Percentiles rank a stretch among this genome's conserved stretches.
Evolutionary conservation across 202 grass and related monocot species (phyloP).

Genomic region (Saccharum hybrid): DNA sequence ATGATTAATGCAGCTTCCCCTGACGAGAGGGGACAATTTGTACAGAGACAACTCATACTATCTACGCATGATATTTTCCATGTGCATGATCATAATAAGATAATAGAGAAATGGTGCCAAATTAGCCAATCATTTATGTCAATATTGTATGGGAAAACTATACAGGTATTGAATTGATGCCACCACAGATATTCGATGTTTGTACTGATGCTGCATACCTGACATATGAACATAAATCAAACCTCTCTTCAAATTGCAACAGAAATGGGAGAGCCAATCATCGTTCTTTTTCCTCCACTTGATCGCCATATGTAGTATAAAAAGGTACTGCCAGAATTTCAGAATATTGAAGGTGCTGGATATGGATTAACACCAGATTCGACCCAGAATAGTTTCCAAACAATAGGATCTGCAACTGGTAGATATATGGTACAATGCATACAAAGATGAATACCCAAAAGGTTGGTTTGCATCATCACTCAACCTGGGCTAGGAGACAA

Average conservation of each 20-base stretch:
- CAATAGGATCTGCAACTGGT: not conserved
- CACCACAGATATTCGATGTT: not conserved
- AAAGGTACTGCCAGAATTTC: constrained; percentile 6
- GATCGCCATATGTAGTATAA: constrained; percentile 16
- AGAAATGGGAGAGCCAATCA: constrained; percentile 29
- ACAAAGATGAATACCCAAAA: not conserved
- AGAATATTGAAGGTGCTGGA: not conserved
- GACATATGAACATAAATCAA: constrained; percentile 23
- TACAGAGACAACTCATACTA: constrained; percentile 48
- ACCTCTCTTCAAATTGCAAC: constrained; percentile 35
- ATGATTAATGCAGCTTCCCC: constrained; percentile 9
- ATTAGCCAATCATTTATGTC: constrained; percentile 10
- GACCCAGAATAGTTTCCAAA: not conserved
- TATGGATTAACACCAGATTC: not conserved
- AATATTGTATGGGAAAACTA: constrained; percentile 5
- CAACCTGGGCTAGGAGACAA: not conserved
- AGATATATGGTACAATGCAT: not conserved
- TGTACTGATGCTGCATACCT: constrained; percentile 24
- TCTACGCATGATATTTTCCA: constrained; percentile 32
- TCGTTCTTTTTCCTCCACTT: not conserved
- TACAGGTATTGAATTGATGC: not conserved
- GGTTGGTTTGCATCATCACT: not conserved
- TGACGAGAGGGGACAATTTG: not conserved
- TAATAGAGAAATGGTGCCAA: constrained; percentile 9
- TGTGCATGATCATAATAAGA: constrained; percentile 25